Evolutionary conservation across 768 basidiomycete genomes (phyloP).

Genomic region (Xerocomus brunneocitrinus): DNA sequence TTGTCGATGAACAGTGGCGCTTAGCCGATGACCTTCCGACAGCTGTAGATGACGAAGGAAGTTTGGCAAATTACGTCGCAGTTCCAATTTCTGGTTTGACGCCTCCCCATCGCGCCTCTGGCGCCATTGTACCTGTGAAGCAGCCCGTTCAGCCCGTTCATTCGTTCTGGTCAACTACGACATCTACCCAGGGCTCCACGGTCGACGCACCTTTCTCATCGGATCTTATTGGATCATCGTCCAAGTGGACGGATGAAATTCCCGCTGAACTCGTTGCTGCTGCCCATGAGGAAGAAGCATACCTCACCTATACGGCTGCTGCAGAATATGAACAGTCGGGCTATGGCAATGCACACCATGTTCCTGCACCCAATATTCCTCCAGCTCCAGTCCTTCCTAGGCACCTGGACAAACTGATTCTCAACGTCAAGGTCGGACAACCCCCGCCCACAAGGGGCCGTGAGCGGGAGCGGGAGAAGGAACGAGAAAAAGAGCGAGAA

Average conservation of each 20-base stretch:
- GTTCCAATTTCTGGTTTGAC: conserved; percentile 32
- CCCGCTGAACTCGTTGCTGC: conserved; percentile 77
- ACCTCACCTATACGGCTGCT: conserved; percentile 41
- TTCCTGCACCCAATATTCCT: conserved; percentile 75
- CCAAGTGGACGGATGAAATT: conserved; percentile 73
- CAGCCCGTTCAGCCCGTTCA: conserved; percentile 28
- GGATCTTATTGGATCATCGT: conserved; percentile 28
- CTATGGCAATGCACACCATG: conserved; percentile 34
- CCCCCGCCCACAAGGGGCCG: conserved; percentile 32
- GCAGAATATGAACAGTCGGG: conserved; percentile 32
- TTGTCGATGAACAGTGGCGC: conserved; percentile 87
- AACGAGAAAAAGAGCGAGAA: conserved; percentile 32
- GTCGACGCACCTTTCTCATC: conserved; percentile 21
- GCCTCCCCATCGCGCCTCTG: conserved; percentile 31
- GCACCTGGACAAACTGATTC: conserved; percentile 89
- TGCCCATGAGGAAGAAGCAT: conserved; percentile 79
- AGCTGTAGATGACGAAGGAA: conserved; percentile 91
- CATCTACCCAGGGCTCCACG: conserved; percentile 30
- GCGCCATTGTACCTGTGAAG: conserved; percentile 31
- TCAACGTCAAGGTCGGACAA: conserved; percentile 51
- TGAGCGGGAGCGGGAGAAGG: conserved; percentile 34
- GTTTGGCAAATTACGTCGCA: conserved; percentile 90
- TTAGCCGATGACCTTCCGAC: conserved; percentile 76
- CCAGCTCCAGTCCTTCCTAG: conserved; percentile 85
- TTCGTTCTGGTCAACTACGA: conserved; percentile 43